Percentiles rank a stretch among this genome's conserved stretches.
phyloP scores from a whole-genome alignment of 2,329 filamentous ascomycete genomes.

The Colletotrichum salicis region DNA sequence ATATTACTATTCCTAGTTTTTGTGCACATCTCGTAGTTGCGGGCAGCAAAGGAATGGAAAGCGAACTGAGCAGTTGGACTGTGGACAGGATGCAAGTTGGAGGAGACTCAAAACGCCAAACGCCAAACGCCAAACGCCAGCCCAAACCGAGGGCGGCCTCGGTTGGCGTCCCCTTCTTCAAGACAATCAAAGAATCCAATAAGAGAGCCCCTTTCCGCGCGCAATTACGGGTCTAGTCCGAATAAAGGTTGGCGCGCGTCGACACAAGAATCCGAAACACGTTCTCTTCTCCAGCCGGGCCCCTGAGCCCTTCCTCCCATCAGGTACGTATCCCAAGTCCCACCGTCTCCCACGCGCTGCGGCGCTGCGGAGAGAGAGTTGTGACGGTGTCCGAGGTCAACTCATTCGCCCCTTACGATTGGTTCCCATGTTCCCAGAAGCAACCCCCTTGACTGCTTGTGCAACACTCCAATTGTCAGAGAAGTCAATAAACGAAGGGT shows the following conservation, averaged over 20 bases:
- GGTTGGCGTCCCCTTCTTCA: background rate
- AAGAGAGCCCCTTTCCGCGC: background rate
- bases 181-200: background rate
- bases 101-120: background rate
- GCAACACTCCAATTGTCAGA: constrained; percentile 32
- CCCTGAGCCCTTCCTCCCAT: background rate
- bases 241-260: background rate
- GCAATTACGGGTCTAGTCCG: background rate
- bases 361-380: background rate
- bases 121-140: constrained; percentile 2
- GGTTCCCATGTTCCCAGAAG: background rate
- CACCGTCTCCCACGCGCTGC: background rate
- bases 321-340: background rate
- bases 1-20: background rate
- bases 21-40: background rate
- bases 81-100: no score
- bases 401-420: constrained; percentile 3
- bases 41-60: background rate
- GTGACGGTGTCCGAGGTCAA: background rate
- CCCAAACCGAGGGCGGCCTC: background rate
- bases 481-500: constrained; percentile 21
- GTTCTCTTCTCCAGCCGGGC: constrained; percentile 9
- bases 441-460: constrained; percentile 14
- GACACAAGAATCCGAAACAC: constrained; percentile 25
- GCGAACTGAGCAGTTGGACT: background rate